Percentiles rank a stretch among this genome's conserved stretches.
phyloP scores from a whole-genome alignment of 768 basidiomycete genomes.

The Leucocoprinus birnbaumii region DNA sequence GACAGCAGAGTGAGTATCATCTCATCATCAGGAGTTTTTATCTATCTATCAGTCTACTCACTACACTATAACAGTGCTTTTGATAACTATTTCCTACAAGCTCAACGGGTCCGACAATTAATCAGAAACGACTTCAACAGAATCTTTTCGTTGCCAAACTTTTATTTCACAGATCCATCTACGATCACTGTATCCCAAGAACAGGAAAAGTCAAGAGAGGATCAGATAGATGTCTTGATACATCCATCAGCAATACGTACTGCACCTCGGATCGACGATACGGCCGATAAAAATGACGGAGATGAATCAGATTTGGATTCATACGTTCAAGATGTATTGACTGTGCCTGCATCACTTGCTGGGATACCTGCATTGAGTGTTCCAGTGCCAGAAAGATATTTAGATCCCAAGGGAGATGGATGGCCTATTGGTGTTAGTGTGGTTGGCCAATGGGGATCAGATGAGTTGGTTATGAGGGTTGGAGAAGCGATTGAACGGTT shows the following conservation, averaged over 20 bases:
- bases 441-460: constrained; percentile 86
- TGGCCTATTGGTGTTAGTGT: constrained; percentile 88
- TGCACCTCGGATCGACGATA: constrained; percentile 57
- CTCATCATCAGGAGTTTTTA: neutral
- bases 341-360: constrained; percentile 88
- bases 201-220: neutral
- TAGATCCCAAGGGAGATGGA: constrained; percentile 41
- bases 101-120: constrained; percentile 72
- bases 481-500: constrained; percentile 28
- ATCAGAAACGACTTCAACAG: constrained; percentile 72
- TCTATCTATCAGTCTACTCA: neutral
- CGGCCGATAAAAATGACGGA: neutral
- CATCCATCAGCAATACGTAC: constrained; percentile 88
- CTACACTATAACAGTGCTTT: constrained; percentile 62
- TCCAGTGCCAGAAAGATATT: constrained; percentile 36
- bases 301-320: constrained; percentile 34
- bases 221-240: constrained; percentile 73
- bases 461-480: constrained; percentile 54
- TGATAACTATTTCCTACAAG: constrained; percentile 95
- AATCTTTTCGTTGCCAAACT: constrained; percentile 60
- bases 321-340: constrained; percentile 91
- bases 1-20: constrained; percentile 74
- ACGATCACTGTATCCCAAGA: neutral
- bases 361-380: constrained; percentile 83
- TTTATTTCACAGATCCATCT: constrained; percentile 32